These are phyloP conservation scores for Cyberlindnera americana DNA, from an alignment of 805 yeast species.

Conservation along the genomic window DNA sequence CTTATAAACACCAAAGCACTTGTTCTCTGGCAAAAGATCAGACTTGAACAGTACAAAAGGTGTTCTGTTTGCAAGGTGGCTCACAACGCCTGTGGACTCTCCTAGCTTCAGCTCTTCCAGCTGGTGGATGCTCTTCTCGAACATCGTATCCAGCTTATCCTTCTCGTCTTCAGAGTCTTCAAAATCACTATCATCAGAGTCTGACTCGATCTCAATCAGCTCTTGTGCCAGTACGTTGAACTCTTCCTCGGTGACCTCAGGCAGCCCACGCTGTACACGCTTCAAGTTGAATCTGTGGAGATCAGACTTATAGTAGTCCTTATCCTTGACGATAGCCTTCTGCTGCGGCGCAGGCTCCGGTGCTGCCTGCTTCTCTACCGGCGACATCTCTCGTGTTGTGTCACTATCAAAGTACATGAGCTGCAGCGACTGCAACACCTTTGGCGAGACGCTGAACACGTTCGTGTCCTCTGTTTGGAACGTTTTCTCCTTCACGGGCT, in stretches of 20 bases:
- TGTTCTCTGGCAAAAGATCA: slow-evolving; percentile 36
- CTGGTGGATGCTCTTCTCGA: slow-evolving; percentile 21
- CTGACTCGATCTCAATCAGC: slow-evolving; percentile 57
- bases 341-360: background rate
- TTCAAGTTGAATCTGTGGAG: slow-evolving; percentile 57
- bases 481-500: background rate
- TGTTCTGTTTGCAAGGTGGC: slow-evolving; percentile 64
- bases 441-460: slow-evolving; percentile 42
- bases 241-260: slow-evolving; percentile 49
- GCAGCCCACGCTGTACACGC: slow-evolving; percentile 43
- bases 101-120: slow-evolving; percentile 20
- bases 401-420: slow-evolving; percentile 53
- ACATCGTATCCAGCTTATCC: slow-evolving; percentile 19
- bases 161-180: slow-evolving; percentile 26
- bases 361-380: slow-evolving; percentile 1
- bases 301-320: slow-evolving; percentile 55
- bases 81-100: slow-evolving; percentile 33
- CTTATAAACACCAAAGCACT: slow-evolving; percentile 67
- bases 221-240: slow-evolving; percentile 53
- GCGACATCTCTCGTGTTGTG: slow-evolving; percentile 36
- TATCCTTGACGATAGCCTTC: slow-evolving; percentile 22
- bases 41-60: slow-evolving; percentile 64
- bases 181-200: slow-evolving; percentile 39
- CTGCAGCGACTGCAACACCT: slow-evolving; percentile 43
- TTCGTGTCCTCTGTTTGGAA: slow-evolving; percentile 38